phyloP scores from a whole-genome alignment of 805 yeast genomes.

The Kuraishia cidri region DNA sequence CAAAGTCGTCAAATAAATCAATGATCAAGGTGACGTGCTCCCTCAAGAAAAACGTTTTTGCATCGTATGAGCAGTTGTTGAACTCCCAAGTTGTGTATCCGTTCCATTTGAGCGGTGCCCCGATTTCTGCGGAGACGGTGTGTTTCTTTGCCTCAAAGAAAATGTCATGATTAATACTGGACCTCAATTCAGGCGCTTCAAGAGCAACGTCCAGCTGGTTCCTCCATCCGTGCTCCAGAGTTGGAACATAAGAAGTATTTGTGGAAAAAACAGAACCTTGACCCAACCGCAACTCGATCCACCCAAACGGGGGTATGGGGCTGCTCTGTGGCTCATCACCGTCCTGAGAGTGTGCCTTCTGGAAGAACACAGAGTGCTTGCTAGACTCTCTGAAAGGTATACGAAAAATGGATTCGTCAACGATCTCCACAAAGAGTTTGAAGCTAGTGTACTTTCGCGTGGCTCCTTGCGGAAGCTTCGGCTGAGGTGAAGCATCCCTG shows the following conservation, averaged over 20 bases:
- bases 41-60: conserved; percentile 58
- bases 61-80: conserved; percentile 37
- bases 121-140: conserved; percentile 42
- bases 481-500: conserved; percentile 39
- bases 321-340: conserved; percentile 4
- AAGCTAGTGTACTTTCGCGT: conserved; percentile 49
- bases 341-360: conserved; percentile 2
- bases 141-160: conserved; percentile 57
- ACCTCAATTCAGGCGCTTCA: conserved; percentile 50
- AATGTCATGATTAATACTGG: conserved; percentile 87
- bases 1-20: conserved; percentile 71
- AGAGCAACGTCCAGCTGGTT: conserved; percentile 39
- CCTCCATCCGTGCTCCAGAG: conserved; percentile 40
- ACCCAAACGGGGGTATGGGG: conserved; percentile 69
- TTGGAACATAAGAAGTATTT: conserved; percentile 43
- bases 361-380: conserved; percentile 47
- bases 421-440: conserved; percentile 41
- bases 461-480: conserved; percentile 33
- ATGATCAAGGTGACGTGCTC: conserved; percentile 73
- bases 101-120: conserved; percentile 80
- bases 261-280: conserved; percentile 40
- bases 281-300: conserved; percentile 71
- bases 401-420: conserved; percentile 61
- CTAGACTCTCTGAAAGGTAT: conserved; percentile 82
- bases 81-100: conserved; percentile 66